Conservation (phyloP, 2,329 filamentous ascomycete genomes). For the Penicillium italicum region DNA sequence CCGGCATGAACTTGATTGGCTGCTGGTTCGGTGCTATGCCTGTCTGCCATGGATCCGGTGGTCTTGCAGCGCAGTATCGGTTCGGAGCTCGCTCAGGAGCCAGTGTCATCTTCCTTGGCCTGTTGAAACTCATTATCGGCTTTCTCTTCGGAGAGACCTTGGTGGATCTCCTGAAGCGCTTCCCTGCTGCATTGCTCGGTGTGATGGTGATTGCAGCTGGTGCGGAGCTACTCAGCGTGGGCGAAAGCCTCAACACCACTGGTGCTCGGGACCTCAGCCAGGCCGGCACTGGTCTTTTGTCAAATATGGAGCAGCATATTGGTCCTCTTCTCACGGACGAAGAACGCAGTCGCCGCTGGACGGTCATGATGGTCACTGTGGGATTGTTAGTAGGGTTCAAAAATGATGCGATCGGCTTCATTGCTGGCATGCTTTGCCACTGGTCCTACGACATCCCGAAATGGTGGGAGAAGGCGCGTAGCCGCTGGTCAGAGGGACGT, state of each 20-base stretch:
- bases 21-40: slow-evolving; percentile 97
- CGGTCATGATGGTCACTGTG: slow-evolving; percentile 84
- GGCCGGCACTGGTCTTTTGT: slow-evolving; percentile 22
- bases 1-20: slow-evolving; percentile 74
- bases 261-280: slow-evolving; percentile 58
- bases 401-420: slow-evolving; percentile 85
- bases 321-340: slow-evolving; percentile 53
- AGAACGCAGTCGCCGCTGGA: slow-evolving; percentile 74
- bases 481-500: slow-evolving; percentile 31
- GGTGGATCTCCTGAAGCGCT: slow-evolving; percentile 64
- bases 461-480: slow-evolving; percentile 23
- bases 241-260: slow-evolving; percentile 75
- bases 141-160: slow-evolving; percentile 71
- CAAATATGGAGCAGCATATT: slow-evolving; percentile 38
- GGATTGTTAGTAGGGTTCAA: slow-evolving; percentile 78
- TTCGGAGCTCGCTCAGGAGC: slow-evolving; percentile 88
- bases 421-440: slow-evolving; percentile 76
- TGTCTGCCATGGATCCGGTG: slow-evolving; percentile 87
- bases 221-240: slow-evolving; percentile 80
- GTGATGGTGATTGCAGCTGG: slow-evolving; percentile 89
- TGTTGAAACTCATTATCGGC: slow-evolving; percentile 71
- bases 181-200: slow-evolving; percentile 73
- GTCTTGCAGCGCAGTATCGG: slow-evolving; percentile 82
- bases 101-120: slow-evolving; percentile 74
- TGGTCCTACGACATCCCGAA: slow-evolving; percentile 56